Conservation (phyloP, 495 filamentous ascomycete genomes). For the Xylaria cubensis region DNA sequence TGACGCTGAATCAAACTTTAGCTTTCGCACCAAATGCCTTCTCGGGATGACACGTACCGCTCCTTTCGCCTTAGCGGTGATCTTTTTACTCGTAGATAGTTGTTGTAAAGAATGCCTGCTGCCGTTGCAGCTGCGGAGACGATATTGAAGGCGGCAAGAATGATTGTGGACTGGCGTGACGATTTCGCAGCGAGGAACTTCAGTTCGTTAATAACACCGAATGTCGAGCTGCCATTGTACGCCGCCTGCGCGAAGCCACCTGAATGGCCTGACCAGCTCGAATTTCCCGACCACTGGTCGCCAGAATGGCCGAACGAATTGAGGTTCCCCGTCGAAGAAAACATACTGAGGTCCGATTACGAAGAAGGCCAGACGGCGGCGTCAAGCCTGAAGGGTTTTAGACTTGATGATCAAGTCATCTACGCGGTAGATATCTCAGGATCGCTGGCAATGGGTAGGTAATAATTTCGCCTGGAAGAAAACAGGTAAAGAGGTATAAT, state of each 20-base stretch:
- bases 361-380: conserved; percentile 51
- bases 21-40: not conserved
- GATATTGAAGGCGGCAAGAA: conserved; percentile 56
- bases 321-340: conserved; percentile 34
- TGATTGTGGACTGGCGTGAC: conserved; percentile 56
- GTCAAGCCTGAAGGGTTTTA: conserved; percentile 51
- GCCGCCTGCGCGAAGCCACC: conserved; percentile 46
- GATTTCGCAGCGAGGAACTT: conserved; percentile 53
- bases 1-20: conserved; percentile 30
- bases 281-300: conserved; percentile 49
- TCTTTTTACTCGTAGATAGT: conserved; percentile 46
- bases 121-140: conserved; percentile 54
- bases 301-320: conserved; percentile 39
- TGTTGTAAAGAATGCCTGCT: conserved; percentile 51
- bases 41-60: conserved; percentile 29
- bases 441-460: conserved; percentile 41
- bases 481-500: conserved; percentile 25
- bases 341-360: conserved; percentile 43
- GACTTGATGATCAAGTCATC: conserved; percentile 55
- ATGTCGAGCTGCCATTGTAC: conserved; percentile 39
- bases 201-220: conserved; percentile 48
- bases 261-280: conserved; percentile 37
- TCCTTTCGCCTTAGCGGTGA: conserved; percentile 27
- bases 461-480: conserved; percentile 32
- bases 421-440: conserved; percentile 45